Evolutionary conservation across 106 monocot genomes (phyloP).

Genomic region (Agapanthus africanus): DNA sequence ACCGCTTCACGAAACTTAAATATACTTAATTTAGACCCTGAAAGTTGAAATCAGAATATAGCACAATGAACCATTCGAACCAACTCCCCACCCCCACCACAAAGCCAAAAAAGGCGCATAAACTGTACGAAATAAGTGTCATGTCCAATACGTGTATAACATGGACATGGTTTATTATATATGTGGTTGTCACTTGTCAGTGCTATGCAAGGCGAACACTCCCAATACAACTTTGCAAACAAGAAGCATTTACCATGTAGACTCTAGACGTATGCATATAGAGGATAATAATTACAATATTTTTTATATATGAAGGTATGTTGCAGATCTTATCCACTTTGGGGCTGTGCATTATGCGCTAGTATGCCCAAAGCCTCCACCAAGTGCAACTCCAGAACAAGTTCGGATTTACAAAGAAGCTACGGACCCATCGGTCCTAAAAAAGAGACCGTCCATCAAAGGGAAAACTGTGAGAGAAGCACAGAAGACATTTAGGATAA

Average conservation of each 20-base stretch:
- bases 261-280: neutral
- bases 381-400: slow-evolving; percentile 79
- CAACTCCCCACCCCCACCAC: too few species aligned
- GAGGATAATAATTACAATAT: slow-evolving; percentile 11
- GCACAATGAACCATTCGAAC: too few species aligned
- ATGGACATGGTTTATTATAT: neutral
- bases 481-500: slow-evolving; percentile 85
- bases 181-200: neutral
- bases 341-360: slow-evolving; percentile 93
- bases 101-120: too few species aligned
- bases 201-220: neutral
- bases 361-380: slow-evolving; percentile 86
- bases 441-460: slow-evolving; percentile 73
- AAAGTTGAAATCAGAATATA: neutral
- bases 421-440: slow-evolving; percentile 66
- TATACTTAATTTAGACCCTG: neutral
- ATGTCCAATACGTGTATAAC: neutral
- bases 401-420: slow-evolving; percentile 63
- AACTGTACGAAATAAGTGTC: neutral
- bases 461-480: slow-evolving; percentile 96
- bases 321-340: slow-evolving; percentile 92
- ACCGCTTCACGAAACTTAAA: neutral
- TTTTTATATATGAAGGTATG: slow-evolving; percentile 66
- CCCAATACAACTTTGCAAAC: neutral
- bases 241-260: neutral